Evolutionary conservation across 2,329 filamentous ascomycete genomes (phyloP), one percentile per base, ranked within the genome.

Genomic region (Colletotrichum eremochloae): DNA sequence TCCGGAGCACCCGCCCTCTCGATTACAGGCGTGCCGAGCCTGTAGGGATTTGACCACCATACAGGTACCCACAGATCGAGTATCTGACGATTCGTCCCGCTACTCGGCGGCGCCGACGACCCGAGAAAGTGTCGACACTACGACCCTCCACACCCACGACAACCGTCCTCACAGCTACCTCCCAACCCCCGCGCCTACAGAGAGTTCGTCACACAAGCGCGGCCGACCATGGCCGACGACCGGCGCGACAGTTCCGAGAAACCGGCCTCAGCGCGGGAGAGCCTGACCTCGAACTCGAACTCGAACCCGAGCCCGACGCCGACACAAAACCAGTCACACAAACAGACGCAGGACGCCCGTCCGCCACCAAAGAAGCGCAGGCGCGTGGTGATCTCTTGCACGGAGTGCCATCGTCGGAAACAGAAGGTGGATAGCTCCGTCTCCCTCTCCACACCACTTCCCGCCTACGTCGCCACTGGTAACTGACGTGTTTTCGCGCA

Each of bases 321-420:
- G n/a, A 52, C 57, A 46, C 64, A 62, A 52, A 68, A 46, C 11
- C 44, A 24, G 24, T n/a, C 52, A 29, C 36, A 71, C 20, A 60
- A 36, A 44, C 52, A 58, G n/a, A 53, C 60, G 20, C 60, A 69
- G 56, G 70, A 70, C 33, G 66, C 46, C 40, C 81, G 80, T 73
- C 82, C 79, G 52, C 84, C 85, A 24, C 84, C 86, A 5, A 85
- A 87, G 68, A 91, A 91, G 80, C 84, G 90, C 75, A 86, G 88
- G 76, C 85, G 90, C 50, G 83, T 89, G 53, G 88, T 91, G 56
- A 89, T 91, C 69, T 91, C 88, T 9, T 92, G 90, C 75, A 89
- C 86, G 14, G 89, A 92, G 77, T 92, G 90, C 75, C 90, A 91
- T 79, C 84, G 89, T 73, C 84, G 90, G 72, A 92, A 92, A 77